Percentiles rank a stretch among this genome's conserved stretches.
Conservation (phyloP, 2,329 filamentous ascomycete genomes). For the Trichoderma harzianum region DNA sequence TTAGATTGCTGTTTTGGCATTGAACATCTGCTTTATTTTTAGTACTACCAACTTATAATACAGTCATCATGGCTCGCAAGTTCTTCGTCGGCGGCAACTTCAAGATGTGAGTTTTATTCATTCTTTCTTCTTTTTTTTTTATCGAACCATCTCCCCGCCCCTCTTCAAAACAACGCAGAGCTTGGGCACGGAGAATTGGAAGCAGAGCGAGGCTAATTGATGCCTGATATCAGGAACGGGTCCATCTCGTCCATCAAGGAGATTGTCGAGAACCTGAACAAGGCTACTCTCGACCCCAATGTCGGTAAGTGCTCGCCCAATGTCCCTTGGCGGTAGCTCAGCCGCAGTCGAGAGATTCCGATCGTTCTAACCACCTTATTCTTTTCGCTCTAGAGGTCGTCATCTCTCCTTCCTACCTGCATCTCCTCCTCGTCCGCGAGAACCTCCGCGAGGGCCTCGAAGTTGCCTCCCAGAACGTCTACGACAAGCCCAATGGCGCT, state of each 20-base stretch:
- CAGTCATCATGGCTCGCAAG: slow-evolving; percentile 79
- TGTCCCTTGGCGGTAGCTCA: not conserved
- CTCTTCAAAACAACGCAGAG: slow-evolving; percentile 31
- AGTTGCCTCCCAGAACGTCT: slow-evolving; percentile 95
- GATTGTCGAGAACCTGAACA: slow-evolving; percentile 87
- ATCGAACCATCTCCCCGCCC: slow-evolving; percentile 25
- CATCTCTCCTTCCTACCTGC: slow-evolving; percentile 84
- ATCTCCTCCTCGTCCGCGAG: slow-evolving; percentile 83
- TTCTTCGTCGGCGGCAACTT: slow-evolving; percentile 99
- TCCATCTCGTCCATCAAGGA: slow-evolving; percentile 82
- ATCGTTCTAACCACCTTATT: not conserved
- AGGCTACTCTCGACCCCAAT: slow-evolving; percentile 73
- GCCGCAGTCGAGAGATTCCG: not conserved
- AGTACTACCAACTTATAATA: slow-evolving; percentile 21
- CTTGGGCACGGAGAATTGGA: not conserved
- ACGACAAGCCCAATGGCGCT: slow-evolving; percentile 92
- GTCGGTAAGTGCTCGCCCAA: slow-evolving; percentile 53
- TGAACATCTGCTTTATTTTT: not conserved
- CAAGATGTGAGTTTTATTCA: slow-evolving; percentile 74
- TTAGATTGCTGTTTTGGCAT: not conserved
- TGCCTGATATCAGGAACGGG: slow-evolving; percentile 71
- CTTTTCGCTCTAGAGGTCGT: slow-evolving; percentile 69
- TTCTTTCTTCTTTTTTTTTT: not conserved
- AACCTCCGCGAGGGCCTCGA: slow-evolving; percentile 71
- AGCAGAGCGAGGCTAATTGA: not conserved